Evolutionary conservation across 192 early-diverging fungal species (phyloP).

Genomic region (Gonapodya prolifera): DNA sequence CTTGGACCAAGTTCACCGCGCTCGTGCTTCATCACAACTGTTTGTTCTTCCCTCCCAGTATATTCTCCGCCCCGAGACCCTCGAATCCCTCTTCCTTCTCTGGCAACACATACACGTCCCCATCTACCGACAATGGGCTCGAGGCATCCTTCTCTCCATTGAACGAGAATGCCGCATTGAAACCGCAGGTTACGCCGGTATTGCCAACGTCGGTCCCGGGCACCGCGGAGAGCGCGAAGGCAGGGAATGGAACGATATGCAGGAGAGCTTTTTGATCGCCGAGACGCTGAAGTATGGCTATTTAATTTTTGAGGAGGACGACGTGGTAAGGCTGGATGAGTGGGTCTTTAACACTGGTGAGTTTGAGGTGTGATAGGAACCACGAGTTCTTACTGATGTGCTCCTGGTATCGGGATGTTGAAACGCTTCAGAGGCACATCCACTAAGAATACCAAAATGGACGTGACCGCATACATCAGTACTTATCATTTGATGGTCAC

Average conservation of each 20-base stretch:
- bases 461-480: no score
- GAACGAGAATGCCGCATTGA: slow-evolving; percentile 4
- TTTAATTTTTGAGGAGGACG: slow-evolving; percentile 61
- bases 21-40: no score
- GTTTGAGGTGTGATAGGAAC: slow-evolving; percentile 64
- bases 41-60: not conserved
- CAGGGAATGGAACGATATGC: slow-evolving; percentile 12
- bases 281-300: slow-evolving; percentile 96
- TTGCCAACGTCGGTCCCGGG: not conserved
- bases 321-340: slow-evolving; percentile 55
- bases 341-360: slow-evolving; percentile 95
- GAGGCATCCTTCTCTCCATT: not conserved
- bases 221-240: not conserved
- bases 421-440: no score
- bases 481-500: no score
- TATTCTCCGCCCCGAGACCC: not conserved
- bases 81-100: not conserved
- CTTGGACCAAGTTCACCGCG: no score
- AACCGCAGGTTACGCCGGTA: not conserved
- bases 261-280: slow-evolving; percentile 72
- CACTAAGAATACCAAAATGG: no score
- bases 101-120: not conserved
- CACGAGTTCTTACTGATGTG: no score
- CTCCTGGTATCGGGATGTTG: no score
- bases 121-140: not conserved